Evolutionary conservation across 2,329 filamentous ascomycete genomes (phyloP).

Genomic region (Fusarium sp.): DNA sequence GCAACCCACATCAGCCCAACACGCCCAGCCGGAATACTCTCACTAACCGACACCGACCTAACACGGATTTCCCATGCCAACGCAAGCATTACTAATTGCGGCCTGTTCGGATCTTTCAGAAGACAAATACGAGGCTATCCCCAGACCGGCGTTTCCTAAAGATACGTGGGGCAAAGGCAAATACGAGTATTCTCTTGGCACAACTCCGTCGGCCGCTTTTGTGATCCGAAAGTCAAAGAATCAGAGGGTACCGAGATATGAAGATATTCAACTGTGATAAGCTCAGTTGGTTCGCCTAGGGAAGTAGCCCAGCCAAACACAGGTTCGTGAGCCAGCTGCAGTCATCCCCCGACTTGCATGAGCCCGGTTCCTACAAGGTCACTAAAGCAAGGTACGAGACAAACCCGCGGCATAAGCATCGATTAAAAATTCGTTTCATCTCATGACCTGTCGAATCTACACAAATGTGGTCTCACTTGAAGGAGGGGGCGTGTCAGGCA

Average conservation of each 20-base stretch:
- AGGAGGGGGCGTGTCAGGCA: slow-evolving; percentile 7
- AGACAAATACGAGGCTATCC: not conserved
- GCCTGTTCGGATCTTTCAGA: not conserved
- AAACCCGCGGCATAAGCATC: not conserved
- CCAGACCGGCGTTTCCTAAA: not conserved
- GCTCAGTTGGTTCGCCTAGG: not conserved
- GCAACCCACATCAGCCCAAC: not conserved
- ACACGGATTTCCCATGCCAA: not conserved
- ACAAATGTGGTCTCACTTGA: not conserved
- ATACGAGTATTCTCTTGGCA: not conserved
- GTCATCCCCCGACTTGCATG: not conserved
- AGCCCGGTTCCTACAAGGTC: not conserved
- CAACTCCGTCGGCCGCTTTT: not conserved
- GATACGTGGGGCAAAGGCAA: not conserved
- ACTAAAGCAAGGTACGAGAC: slow-evolving; percentile 33
- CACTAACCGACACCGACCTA: not conserved
- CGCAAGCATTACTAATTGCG: not conserved
- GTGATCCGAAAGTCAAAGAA: not conserved
- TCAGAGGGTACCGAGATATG: not conserved
- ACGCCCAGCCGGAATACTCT: not conserved
- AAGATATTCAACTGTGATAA: not conserved
- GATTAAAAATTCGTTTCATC: slow-evolving; percentile 7
- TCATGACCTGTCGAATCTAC: slow-evolving; percentile 25
- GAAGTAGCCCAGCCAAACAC: not conserved
- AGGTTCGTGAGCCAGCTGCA: not conserved